Evolutionary conservation across 163 green algal genomes (phyloP).

Genomic region (Volvox carteri): DNA sequence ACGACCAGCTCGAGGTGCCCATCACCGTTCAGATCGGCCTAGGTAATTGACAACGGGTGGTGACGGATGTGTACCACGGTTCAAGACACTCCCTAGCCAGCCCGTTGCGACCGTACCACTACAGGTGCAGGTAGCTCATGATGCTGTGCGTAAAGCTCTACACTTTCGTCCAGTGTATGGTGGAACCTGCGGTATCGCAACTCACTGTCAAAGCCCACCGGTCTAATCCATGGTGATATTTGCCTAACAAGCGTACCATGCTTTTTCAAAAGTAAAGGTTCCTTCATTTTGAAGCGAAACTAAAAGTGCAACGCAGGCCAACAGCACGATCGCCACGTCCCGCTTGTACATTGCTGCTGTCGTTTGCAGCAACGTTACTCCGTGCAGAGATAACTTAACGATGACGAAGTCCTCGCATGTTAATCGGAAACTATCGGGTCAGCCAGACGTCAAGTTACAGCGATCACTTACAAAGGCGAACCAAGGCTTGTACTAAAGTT

Average conservation of each 20-base stretch:
- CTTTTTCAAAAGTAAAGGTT: conserved; percentile 84
- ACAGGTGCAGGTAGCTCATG: conserved; percentile 66
- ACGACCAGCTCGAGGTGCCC: conserved; percentile 86
- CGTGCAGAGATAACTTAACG: neutral
- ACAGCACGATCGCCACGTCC: conserved; percentile 85
- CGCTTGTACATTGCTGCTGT: conserved; percentile 82
- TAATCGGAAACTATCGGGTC: too few relatives aligned
- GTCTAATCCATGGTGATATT: neutral
- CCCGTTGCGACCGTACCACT: conserved; percentile 59
- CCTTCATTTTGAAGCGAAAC: conserved; percentile 88
- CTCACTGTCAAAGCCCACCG: neutral
- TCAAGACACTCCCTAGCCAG: neutral
- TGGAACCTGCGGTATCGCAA: conserved; percentile 66
- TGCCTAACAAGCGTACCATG: conserved; percentile 80
- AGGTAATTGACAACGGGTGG: neutral
- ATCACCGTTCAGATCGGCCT: conserved; percentile 95
- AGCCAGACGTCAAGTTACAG: too few relatives aligned
- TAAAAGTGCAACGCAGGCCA: conserved; percentile 86
- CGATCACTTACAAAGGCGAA: too few relatives aligned
- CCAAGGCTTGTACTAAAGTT: too few relatives aligned
- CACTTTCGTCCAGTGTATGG: conserved; percentile 47
- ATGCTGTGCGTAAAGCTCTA: conserved; percentile 55
- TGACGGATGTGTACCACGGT: neutral
- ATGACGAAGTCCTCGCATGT: too few relatives aligned
- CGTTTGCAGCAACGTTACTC: neutral